Base-by-base conservation (phyloP, 805 yeast species). In the Blastobotrys muscicola region DNA sequence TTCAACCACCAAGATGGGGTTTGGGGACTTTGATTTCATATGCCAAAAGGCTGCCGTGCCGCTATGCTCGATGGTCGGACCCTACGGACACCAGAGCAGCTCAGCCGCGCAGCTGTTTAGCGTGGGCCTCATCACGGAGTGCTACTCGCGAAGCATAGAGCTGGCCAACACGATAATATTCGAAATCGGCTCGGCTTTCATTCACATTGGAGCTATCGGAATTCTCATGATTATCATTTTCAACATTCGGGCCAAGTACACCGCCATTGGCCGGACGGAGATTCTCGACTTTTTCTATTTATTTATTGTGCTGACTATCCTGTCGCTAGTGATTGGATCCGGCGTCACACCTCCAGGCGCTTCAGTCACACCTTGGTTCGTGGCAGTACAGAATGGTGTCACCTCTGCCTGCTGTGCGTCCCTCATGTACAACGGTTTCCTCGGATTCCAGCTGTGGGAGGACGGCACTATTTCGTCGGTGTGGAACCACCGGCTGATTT, bases 311-410 rank as follows among this genome's bases (percentile, higher is more conserved):
- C 70, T 83, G 50, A 71, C 77, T 4, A 71, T 83, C 11, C 65
- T 80, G 48, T 72, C 89, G 2, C 67, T 90, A 39, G 73, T 90
- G 15, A 94, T 86, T 3, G 95, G 90, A 57, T 80, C 94, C 50
- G 97, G 97, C 13, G 96, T 90, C 1, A 73, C 84, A 9, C 95
- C 97, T 1, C 92, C 95, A 1, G 82, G 89, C 2, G 75, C 92
- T 1, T 56, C 58, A 2, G 69, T 85, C 3, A 90, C 78, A 57
- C 82, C 85, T 1, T 87, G 82, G 60, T 83, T 89, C 59, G 96
- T 85, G 3, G 78, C 92, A 10, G 69, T 80, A 5, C 97, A 90
- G 60, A 59, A 81, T 15, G 95, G 90, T 0, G 55, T 85, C 13
- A 72, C 82, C 0, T 78, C 87, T 9, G 80, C 84, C 0, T 72